A percentile compares a stretch with the other conserved stretches of the same genome.
These are phyloP conservation scores for Eragrostis curvula DNA, from an alignment of 176 grass and related monocot genomes.

Conservation along the genomic window DNA sequence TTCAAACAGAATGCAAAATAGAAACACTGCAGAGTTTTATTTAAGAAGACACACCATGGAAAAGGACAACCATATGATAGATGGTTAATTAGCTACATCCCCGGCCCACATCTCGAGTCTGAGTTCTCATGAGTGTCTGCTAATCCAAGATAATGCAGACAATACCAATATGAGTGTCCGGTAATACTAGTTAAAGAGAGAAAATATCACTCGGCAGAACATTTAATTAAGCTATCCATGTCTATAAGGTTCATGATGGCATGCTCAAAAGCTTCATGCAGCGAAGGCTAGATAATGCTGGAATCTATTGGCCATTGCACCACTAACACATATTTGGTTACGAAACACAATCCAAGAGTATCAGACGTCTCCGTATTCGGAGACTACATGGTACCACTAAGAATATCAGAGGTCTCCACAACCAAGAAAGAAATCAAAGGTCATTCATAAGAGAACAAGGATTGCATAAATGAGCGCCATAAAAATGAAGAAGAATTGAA, in stretches of 20 bases:
- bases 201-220: neutral
- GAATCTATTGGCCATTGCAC: neutral
- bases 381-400: slow-evolving; percentile 1
- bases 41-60: neutral
- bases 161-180: neutral
- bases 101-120: too few relatives aligned
- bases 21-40: neutral
- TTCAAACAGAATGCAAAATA: slow-evolving; percentile 20
- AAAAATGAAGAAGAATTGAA: too few relatives aligned
- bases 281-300: neutral
- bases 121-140: too few relatives aligned
- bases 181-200: neutral
- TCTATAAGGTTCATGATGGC: too few relatives aligned
- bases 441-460: too few relatives aligned
- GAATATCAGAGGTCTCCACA: too few relatives aligned
- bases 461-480: too few relatives aligned
- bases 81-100: too few relatives aligned
- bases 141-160: neutral
- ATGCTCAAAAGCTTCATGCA: neutral
- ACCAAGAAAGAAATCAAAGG: too few relatives aligned
- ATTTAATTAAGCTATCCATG: neutral
- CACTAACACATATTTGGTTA: neutral
- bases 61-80: too few relatives aligned
- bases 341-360: neutral
- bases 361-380: neutral